Conservation (phyloP, 106 monocot genomes). For the Dioscorea alata region DNA sequence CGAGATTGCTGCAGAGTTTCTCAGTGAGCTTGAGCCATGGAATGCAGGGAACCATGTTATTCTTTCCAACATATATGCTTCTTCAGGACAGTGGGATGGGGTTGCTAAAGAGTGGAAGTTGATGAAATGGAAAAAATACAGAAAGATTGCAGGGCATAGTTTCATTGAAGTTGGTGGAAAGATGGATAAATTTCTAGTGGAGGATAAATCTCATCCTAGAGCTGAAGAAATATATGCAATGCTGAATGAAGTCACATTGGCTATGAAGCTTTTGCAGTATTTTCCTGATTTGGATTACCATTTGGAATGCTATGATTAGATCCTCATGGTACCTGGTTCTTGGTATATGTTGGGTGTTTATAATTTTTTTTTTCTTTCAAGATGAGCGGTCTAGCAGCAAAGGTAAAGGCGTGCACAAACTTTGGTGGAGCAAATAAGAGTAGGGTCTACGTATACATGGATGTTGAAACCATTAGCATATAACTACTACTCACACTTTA, state of each 20-base stretch:
- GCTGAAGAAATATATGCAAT: constrained; percentile 36
- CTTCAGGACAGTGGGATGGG: constrained; percentile 38
- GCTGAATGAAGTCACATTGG: constrained; percentile 27
- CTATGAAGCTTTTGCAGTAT: constrained; percentile 20
- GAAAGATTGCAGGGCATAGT: constrained; percentile 59
- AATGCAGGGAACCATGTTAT: constrained; percentile 70
- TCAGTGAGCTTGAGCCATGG: constrained; percentile 58
- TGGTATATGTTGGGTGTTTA: too few relatives aligned
- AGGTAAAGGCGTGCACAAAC: too few relatives aligned
- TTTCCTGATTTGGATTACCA: too few relatives aligned
- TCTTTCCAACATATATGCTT: constrained; percentile 68
- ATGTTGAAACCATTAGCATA: too few relatives aligned
- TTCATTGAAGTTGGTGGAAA: constrained; percentile 40
- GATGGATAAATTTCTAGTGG: constrained; percentile 59
- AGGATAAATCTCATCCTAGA: constrained; percentile 57
- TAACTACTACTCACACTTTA: too few relatives aligned
- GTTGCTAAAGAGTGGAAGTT: constrained; percentile 47
- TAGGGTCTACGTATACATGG: too few relatives aligned
- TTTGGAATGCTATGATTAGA: too few relatives aligned
- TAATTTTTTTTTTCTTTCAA: too few relatives aligned
- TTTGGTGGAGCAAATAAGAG: too few relatives aligned
- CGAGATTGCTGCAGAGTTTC: constrained; percentile 40
- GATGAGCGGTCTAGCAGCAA: too few relatives aligned
- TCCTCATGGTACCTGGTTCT: too few relatives aligned
- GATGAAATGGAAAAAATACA: constrained; percentile 42